phyloP scores from a whole-genome alignment of 2,329 filamentous ascomycete species.

The Ophiocordyceps sinensis region DNA sequence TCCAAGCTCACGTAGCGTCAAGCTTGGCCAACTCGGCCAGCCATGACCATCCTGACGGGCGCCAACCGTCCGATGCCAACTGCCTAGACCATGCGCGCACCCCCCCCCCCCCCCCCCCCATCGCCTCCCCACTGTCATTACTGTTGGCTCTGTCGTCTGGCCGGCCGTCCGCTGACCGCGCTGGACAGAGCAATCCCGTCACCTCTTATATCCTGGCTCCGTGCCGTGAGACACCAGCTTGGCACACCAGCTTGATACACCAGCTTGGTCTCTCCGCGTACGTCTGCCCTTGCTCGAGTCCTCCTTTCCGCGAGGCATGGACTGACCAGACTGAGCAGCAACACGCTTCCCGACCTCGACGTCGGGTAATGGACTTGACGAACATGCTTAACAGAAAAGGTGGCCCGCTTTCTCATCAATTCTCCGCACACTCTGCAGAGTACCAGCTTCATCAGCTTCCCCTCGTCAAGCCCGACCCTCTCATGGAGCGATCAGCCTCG shows the following conservation, averaged over 20 bases:
- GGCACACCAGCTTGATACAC: no score
- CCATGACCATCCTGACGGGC: not conserved
- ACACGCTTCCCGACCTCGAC: slow-evolving; percentile 27
- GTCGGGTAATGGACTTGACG: slow-evolving; percentile 37
- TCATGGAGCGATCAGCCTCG: slow-evolving; percentile 39
- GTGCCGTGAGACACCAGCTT: slow-evolving; percentile 10
- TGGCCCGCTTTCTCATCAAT: slow-evolving; percentile 17
- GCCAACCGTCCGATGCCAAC: not conserved
- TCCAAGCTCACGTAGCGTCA: slow-evolving; percentile 3
- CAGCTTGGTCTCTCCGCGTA: slow-evolving; percentile 2
- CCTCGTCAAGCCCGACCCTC: slow-evolving; percentile 20
- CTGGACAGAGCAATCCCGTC: not conserved
- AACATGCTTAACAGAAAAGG: slow-evolving; percentile 37
- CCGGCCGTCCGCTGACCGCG: not conserved
- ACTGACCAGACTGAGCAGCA: slow-evolving; percentile 16
- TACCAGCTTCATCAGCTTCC: slow-evolving; percentile 15
- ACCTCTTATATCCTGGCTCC: slow-evolving; percentile 5
- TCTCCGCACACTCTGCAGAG: slow-evolving; percentile 16
- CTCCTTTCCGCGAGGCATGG: not conserved
- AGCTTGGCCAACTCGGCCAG: not conserved
- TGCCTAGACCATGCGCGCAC: not conserved
- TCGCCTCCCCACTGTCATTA: not conserved
- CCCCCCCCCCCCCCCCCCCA: no score
- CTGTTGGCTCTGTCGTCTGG: slow-evolving; percentile 1
- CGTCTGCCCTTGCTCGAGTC: not conserved